phyloP scores from a whole-genome alignment of 495 filamentous ascomycete genomes.

The Aspergillus nidulans region DNA sequence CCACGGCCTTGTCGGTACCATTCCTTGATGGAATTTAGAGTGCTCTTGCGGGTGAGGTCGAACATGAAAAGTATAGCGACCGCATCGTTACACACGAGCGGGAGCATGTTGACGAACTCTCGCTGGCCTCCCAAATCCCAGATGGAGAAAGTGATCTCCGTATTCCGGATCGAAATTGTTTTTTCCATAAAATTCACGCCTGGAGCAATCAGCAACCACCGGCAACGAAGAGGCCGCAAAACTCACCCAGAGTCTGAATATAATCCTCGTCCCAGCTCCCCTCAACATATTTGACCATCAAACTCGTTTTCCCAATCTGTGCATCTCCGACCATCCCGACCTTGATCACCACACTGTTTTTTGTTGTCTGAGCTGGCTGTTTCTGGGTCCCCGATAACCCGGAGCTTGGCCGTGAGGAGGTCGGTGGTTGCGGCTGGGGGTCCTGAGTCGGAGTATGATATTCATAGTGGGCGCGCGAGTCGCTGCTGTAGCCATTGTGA shows the following conservation, averaged over 20 bases:
- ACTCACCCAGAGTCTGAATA: conserved; percentile 89
- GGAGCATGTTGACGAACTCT: conserved; percentile 99
- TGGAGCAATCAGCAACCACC: conserved; percentile 21
- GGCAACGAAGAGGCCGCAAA: not conserved
- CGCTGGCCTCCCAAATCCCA: conserved; percentile 98
- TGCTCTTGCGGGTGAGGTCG: conserved; percentile 95
- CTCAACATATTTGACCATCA: conserved; percentile 99
- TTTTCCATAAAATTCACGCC: conserved; percentile 99
- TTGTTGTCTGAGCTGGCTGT: conserved; percentile 42
- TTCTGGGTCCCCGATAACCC: conserved; percentile 43
- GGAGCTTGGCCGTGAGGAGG: conserved; percentile 48
- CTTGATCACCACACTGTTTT: conserved; percentile 95
- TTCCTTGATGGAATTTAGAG: conserved; percentile 97
- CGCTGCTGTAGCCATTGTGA: conserved; percentile 41
- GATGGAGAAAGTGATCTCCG: conserved; percentile 99
- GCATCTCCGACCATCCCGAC: conserved; percentile 99
- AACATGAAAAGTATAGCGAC: conserved; percentile 99
- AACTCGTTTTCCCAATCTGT: conserved; percentile 96
- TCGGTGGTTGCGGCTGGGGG: conserved; percentile 34
- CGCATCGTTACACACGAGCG: conserved; percentile 96
- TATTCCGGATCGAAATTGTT: conserved; percentile 97
- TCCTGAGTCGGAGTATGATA: conserved; percentile 40
- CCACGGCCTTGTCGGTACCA: conserved; percentile 98
- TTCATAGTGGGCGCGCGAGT: conserved; percentile 43
- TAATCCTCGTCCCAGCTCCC: conserved; percentile 99